Evolutionary conservation across 2,329 filamentous ascomycete genomes (phyloP).

Genomic region (Leptosphaerulina australis): DNA sequence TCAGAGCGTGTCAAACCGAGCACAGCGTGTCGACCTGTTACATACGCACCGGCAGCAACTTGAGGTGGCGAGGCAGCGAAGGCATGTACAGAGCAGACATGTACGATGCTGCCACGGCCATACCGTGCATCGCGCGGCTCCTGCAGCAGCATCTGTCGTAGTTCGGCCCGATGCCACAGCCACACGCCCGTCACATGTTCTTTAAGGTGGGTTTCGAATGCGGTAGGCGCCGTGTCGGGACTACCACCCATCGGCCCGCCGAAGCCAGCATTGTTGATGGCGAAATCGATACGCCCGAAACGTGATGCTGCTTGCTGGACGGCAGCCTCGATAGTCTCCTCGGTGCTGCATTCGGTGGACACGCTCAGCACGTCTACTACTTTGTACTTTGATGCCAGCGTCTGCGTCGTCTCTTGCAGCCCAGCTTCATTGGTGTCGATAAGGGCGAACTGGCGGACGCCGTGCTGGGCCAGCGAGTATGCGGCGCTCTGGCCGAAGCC

Average conservation of each 20-base stretch:
- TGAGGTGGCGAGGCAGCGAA: constrained; percentile 44
- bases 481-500: constrained; percentile 18
- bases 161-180: constrained; percentile 59
- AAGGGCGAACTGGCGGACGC: constrained; percentile 14
- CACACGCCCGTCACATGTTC: constrained; percentile 62
- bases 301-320: constrained; percentile 29
- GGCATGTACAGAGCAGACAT: constrained; percentile 58
- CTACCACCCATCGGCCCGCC: constrained; percentile 49
- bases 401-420: constrained; percentile 16
- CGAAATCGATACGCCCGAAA: constrained; percentile 60
- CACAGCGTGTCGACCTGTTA: constrained; percentile 58
- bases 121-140: constrained; percentile 32
- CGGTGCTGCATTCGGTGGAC: constrained; percentile 8
- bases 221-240: constrained; percentile 52
- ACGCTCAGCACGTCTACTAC: constrained; percentile 14
- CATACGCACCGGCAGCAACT: constrained; percentile 51
- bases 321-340: constrained; percentile 46
- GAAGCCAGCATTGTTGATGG: constrained; percentile 60
- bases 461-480: constrained; percentile 13
- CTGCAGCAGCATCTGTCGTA: constrained; percentile 56
- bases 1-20: constrained; percentile 59
- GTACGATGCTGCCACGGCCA: constrained; percentile 58
- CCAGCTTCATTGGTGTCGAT: constrained; percentile 18
- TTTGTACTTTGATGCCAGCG: constrained; percentile 8
- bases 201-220: constrained; percentile 57